Percentiles rank a stretch among this genome's conserved stretches.
These are phyloP conservation scores for Trametes villosa DNA, from an alignment of 768 basidiomycete genomes.

Conservation along the genomic window DNA sequence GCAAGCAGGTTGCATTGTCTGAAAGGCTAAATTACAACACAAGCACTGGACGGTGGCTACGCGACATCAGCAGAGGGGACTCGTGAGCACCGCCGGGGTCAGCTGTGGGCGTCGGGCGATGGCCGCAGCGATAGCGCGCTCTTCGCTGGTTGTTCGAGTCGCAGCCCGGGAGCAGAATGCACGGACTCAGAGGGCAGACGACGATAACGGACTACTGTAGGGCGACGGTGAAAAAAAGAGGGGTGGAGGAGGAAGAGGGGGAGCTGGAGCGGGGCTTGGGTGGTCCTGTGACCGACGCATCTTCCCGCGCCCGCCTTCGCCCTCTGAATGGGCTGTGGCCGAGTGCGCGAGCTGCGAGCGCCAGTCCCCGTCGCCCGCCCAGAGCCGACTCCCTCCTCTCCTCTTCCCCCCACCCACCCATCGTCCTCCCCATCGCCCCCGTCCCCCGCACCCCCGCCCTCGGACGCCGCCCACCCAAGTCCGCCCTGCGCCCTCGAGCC, in stretches of 20 bases:
- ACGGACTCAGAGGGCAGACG: neutral
- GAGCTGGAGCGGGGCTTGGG: neutral
- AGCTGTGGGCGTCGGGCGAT: neutral
- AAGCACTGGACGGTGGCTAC: neutral
- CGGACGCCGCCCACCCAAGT: slow-evolving; percentile 5
- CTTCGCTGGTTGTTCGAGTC: neutral
- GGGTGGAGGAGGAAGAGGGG: too few relatives aligned
- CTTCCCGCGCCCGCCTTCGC: slow-evolving; percentile 16
- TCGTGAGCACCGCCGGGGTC: slow-evolving; percentile 2
- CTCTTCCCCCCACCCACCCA: neutral
- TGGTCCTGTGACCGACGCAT: slow-evolving; percentile 11
- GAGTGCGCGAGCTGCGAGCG: too few relatives aligned
- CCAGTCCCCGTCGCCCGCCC: neutral
- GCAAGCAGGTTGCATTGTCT: neutral
- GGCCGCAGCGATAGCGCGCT: neutral
- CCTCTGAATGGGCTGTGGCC: neutral
- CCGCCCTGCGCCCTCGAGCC: neutral
- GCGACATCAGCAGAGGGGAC: slow-evolving; percentile 6
- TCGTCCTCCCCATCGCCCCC: slow-evolving; percentile 1
- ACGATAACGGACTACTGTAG: neutral
- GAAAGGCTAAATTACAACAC: slow-evolving; percentile 8
- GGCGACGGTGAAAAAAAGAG: too few relatives aligned
- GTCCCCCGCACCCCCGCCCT: slow-evolving; percentile 7
- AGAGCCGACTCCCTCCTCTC: slow-evolving; percentile 1
- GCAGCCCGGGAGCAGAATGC: too few relatives aligned